phyloP scores from a whole-genome alignment of 257 asterid genomes.

The Solanum habrochaites region DNA sequence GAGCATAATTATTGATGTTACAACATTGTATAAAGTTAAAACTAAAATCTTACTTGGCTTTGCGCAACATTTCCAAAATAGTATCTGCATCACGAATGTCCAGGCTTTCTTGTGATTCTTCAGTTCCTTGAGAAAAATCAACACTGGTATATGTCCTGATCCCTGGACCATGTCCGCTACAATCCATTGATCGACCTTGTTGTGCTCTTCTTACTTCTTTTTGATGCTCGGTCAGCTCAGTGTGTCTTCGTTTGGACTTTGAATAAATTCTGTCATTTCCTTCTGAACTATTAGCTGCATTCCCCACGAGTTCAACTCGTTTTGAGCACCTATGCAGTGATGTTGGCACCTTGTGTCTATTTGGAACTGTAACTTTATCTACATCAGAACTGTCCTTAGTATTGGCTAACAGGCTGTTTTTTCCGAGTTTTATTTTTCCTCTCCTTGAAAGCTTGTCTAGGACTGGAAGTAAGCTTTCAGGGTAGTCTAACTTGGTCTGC shows the following conservation, averaged over 20 bases:
- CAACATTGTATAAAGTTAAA: not conserved
- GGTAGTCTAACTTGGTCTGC: slow-evolving; percentile 47
- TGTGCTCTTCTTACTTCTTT: slow-evolving; percentile 78
- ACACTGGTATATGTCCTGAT: slow-evolving; percentile 49
- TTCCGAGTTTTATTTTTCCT: slow-evolving; percentile 41
- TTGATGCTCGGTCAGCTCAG: slow-evolving; percentile 67
- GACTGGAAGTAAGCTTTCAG: slow-evolving; percentile 41
- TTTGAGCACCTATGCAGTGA: slow-evolving; percentile 47
- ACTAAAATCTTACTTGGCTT: not conserved
- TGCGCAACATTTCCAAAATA: slow-evolving; percentile 27
- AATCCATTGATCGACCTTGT: slow-evolving; percentile 54
- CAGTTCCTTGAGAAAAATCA: slow-evolving; percentile 71
- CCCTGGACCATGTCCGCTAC: slow-evolving; percentile 72
- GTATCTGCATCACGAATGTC: slow-evolving; percentile 29
- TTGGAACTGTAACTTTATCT: slow-evolving; percentile 6
- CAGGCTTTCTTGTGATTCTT: slow-evolving; percentile 70
- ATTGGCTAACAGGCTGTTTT: slow-evolving; percentile 6
- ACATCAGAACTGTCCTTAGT: not conserved
- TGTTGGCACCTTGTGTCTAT: slow-evolving; percentile 16
- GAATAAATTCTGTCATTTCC: not conserved
- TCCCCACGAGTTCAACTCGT: slow-evolving; percentile 44
- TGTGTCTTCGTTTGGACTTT: slow-evolving; percentile 34
- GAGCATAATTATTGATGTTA: not conserved
- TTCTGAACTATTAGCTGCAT: slow-evolving; percentile 2
- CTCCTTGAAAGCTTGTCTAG: slow-evolving; percentile 59